Evolutionary conservation across 345 rosid genomes (phyloP), one percentile per base, ranked within the genome.

Genomic region (Salix udensis): DNA sequence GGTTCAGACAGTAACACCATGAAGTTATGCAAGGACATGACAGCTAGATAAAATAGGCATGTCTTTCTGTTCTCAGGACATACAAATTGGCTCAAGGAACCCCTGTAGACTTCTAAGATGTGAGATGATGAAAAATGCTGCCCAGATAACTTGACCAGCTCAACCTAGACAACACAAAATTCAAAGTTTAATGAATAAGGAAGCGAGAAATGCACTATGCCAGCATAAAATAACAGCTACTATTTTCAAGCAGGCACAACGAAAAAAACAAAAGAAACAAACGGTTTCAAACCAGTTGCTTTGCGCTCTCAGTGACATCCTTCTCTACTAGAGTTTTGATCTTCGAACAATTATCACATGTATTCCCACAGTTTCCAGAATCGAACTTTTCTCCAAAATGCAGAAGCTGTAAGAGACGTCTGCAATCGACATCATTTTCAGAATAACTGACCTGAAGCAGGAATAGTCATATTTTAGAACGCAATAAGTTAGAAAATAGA

Each of bases 371-470:
- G 87, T 89, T 90, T 23, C 85, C 82, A 68, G 88, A 65, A 79
- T 91, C 88, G 76, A 96, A 96, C 60, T 92, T 93, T 79, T 96
- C 99, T 73, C 99, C 99, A 62, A 96, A 92, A 88, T 96, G 99
- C 68, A 89, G 79, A 48, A 96, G 90, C 80, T 96, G 99, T 70
- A 96, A 87, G 73, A 86, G 85, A 58, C 99, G 97, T 80, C 98
- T 87, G 75, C 99, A 96, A 72, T 96, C 99, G 72, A 96, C 96
- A 81, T 96, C 91, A 80, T 93, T 96, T 88, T 96, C 98, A 50
- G 94, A 88, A 74, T 92, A 96, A 82, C 98, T 87, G 70, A 96
- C 94, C 99, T 96, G 96, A 81, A 87, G 80, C 67, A 74, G 60
- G 67, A 64, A 82, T 62, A 76, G 75, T 67, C 53, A 71, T 67